These are phyloP conservation scores for Rhizomucor pusillus DNA, from an alignment of 371 early-diverging fungal species.

Conservation along the genomic window DNA sequence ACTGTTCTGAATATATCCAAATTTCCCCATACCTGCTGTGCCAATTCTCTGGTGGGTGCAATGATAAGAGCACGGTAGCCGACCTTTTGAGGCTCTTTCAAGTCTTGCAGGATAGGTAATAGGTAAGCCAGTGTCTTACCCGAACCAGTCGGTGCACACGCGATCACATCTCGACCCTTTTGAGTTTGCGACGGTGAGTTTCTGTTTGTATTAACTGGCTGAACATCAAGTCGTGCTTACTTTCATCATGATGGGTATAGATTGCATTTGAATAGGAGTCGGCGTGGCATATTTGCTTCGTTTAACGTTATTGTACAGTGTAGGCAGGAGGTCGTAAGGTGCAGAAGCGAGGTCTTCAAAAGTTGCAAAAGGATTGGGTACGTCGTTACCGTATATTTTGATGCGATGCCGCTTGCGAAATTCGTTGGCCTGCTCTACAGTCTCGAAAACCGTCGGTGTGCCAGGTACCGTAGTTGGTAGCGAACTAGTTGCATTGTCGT, in stretches of 20 bases:
- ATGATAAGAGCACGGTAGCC: constrained; percentile 91
- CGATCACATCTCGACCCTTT: constrained; percentile 85
- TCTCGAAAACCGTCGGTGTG: too few species aligned
- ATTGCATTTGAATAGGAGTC: constrained; percentile 96
- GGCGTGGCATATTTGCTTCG: constrained; percentile 71
- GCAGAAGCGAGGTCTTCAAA: constrained; percentile 72
- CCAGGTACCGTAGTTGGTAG: not conserved
- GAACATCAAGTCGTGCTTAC: constrained; percentile 21
- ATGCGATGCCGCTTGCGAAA: constrained; percentile 78
- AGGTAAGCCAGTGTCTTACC: constrained; percentile 98
- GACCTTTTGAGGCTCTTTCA: constrained; percentile 69
- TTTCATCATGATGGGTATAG: constrained; percentile 80
- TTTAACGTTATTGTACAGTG: constrained; percentile 23
- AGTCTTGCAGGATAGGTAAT: constrained; percentile 86
- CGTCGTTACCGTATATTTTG: constrained; percentile 81
- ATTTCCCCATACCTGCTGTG: constrained; percentile 84
- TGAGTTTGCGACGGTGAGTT: not conserved
- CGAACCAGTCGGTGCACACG: constrained; percentile 95
- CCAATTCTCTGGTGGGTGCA: constrained; percentile 97
- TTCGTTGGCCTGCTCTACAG: constrained; percentile 29
- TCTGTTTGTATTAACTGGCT: not conserved
- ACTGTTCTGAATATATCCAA: not conserved
- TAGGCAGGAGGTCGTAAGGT: constrained; percentile 69
- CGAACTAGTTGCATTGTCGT: constrained; percentile 4
- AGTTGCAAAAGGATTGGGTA: constrained; percentile 79